Percentiles rank a stretch among this genome's conserved stretches.
phyloP scores from a whole-genome alignment of 2,329 filamentous ascomycete genomes.

The Didymella pomorum region DNA sequence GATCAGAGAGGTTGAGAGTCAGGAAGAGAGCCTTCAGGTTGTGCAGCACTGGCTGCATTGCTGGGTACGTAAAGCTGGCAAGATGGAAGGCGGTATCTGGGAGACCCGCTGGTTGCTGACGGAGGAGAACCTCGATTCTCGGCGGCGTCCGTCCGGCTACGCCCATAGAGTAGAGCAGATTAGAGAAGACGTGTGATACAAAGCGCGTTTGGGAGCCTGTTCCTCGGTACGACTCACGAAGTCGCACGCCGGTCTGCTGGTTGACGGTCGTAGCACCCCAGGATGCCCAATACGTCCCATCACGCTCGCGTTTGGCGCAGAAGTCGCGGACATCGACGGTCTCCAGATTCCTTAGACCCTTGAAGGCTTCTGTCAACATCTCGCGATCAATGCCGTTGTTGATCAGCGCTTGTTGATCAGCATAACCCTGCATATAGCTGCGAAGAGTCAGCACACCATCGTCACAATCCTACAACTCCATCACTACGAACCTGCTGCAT shows the following conservation, averaged over 20 bases:
- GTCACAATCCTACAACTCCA: no score
- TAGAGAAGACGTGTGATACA: conserved; percentile 28
- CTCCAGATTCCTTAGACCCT: conserved; percentile 62
- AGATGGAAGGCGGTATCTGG: conserved; percentile 57
- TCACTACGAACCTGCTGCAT: conserved; percentile 10
- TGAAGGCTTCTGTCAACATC: conserved; percentile 66
- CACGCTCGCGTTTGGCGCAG: conserved; percentile 61
- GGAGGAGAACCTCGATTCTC: conserved; percentile 60
- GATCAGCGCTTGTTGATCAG: conserved; percentile 40
- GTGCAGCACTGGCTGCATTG: conserved; percentile 54
- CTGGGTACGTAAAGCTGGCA: conserved; percentile 50
- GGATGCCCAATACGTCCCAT: conserved; percentile 62
- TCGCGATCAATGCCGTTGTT: conserved; percentile 59
- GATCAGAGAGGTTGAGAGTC: conserved; percentile 30
- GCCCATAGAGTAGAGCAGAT: conserved; percentile 33
- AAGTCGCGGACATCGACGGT: conserved; percentile 69
- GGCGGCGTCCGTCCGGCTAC: conserved; percentile 49
- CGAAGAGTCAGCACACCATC: not conserved
- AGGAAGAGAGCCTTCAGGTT: conserved; percentile 59
- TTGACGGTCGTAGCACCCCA: conserved; percentile 60
- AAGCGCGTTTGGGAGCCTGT: conserved; percentile 20
- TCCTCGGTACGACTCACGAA: conserved; percentile 22
- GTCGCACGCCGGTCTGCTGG: conserved; percentile 46
- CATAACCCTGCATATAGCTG: conserved; percentile 31
- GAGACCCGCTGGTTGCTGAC: conserved; percentile 45